Base-by-base conservation (phyloP, 2,329 filamentous ascomycete species). In the Bipolaris oryzae region DNA sequence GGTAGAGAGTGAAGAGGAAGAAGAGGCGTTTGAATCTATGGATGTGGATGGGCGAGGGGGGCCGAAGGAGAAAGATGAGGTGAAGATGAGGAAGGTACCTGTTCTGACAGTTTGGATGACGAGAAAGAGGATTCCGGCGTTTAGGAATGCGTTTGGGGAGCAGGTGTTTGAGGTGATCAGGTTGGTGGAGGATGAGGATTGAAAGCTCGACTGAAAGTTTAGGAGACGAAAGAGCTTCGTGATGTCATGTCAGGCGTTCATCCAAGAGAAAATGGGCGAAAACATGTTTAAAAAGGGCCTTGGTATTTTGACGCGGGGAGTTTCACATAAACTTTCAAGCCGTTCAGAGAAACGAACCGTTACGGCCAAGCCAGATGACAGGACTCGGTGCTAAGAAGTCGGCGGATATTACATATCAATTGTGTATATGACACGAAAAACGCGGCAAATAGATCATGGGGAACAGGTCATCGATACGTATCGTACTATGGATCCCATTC, bases 71-170 rank as follows among this genome's bases (percentile, higher is more conserved):
- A 44, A 63, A 16, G 23, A 43, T 7, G 23, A 23, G 5, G 18
- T 41, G 20, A 39, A 54, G 33, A 57, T 15, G 50, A 59, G 46
- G 31, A 63, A 45, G 9, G 34, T 58, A 15, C 66, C 67, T 0
- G 61, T 70, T 10, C 44, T 70, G 2, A 69, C 66, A 1, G 50
- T 67, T 1, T 70, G 67, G 67, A 54, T 70, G 43, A 63, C 61
- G 15, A 64, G 47, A 50, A 64, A 49, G 38, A 49, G 31, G 25
- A 61, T 69, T 37, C 42, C 56, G 2, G 58, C 44, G 7, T 66
- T 68, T 33, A 53, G 46, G 33, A 53, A 57, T 2, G 60, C 50
- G 7, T 69, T 69, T 49, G 66, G 66, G 16, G 66, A 68, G 47
- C 57, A 67, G 20, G 37, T 39, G 18, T 55, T 65, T n/a, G 7